A percentile compares a stretch with the other conserved stretches of the same genome.
Evolutionary conservation across 768 basidiomycete genomes (phyloP).

Genomic region (Amanita rubescens): DNA sequence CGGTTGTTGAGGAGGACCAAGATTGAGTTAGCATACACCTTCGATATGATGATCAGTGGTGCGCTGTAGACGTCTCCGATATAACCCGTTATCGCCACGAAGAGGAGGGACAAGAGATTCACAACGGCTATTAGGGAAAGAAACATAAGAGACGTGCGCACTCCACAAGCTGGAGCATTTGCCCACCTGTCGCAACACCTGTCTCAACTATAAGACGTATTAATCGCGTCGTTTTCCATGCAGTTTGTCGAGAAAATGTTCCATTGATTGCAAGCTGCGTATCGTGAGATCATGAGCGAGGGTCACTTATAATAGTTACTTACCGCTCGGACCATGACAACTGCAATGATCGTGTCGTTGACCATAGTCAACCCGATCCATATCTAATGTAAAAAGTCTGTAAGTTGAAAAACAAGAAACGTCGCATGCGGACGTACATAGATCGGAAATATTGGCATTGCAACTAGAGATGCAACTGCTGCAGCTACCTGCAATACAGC

Average conservation of each 20-base stretch:
- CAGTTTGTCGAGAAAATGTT: constrained; percentile 18
- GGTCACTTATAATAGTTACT: neutral
- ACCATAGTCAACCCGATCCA: constrained; percentile 27
- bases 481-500: neutral
- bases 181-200: constrained; percentile 23
- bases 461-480: neutral
- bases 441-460: neutral
- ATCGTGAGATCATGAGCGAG: neutral
- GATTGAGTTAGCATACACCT: constrained; percentile 28
- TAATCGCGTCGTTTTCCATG: constrained; percentile 19
- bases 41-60: constrained; percentile 26
- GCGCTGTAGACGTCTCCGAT: constrained; percentile 22
- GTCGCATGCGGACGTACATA: neutral
- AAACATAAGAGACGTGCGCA: neutral
- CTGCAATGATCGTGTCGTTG: constrained; percentile 25
- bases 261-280: constrained; percentile 17
- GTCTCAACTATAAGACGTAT: constrained; percentile 32
- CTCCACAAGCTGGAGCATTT: neutral
- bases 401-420: neutral
- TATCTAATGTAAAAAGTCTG: neutral
- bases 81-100: constrained; percentile 21
- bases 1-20: constrained; percentile 27
- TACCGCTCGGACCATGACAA: constrained; percentile 25
- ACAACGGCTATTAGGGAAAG: constrained; percentile 18
- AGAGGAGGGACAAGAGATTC: constrained; percentile 20